Base-by-base conservation (phyloP, 352 stramenopile genomes). In the Globisporangium nunn region DNA sequence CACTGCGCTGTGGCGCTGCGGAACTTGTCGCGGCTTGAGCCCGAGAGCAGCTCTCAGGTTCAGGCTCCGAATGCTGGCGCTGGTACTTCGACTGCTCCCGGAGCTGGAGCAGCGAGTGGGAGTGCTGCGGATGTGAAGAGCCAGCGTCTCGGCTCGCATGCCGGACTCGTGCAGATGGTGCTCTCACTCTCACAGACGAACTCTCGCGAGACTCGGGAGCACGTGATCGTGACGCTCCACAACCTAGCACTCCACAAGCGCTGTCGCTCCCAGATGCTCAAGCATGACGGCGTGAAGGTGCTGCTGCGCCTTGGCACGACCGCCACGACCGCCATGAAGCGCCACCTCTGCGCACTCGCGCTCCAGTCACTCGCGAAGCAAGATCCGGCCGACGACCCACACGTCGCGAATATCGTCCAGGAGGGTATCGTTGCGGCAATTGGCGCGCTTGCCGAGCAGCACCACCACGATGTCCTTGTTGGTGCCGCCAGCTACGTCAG, bases 251-350 rank as follows among this genome's bases (percentile, higher is more conserved):
- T 70, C 29, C 65, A 83, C 55, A 67, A 63, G 30, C 78, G 75
- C 30, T 85, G 73, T 58, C 78, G 84, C 28, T 62, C 73, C 55
- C 75, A 89, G 30, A 55, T 93, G 30, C 75, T 91, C 64, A 84
- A 85, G 63, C 63, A 88, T 58, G 79, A 93, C 52, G 83, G 71
- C n/a, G 78, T 91, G n/a, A 88, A 87, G 55, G 70, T 73, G 39
- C 63, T 91, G 15, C 58, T 91, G 15, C 66, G 69, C 1, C 68
- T 91, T 17, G 76, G 67, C 1, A 75, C 68, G 12, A 80, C 37
- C 31, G 66, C 76, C 2, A 58, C 67, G 33, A 68, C 70, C 2
- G 55, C 68, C 6, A 71, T 82, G 49, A 82, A 87, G 70, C 74
- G 79, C 23, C 81, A 93, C 52, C 65, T 90, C 31, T 90, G 78